Percentiles rank a stretch among this genome's conserved stretches.
These are phyloP conservation scores for Astrothelium subdiscretum DNA, from an alignment of 495 filamentous ascomycete genomes.

Conservation along the genomic window DNA sequence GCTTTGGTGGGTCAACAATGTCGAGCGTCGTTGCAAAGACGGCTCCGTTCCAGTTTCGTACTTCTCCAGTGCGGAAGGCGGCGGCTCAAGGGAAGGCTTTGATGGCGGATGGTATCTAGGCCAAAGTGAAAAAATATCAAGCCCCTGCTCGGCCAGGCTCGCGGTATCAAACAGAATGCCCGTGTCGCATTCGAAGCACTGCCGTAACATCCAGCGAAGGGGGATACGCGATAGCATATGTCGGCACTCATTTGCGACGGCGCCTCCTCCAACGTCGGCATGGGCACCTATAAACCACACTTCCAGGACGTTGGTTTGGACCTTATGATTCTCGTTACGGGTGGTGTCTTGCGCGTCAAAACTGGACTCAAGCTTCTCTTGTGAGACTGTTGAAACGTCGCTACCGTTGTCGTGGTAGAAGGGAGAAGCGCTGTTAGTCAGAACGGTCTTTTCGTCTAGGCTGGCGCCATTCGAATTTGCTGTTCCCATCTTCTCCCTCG, in stretches of 20 bases:
- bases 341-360: slow-evolving; percentile 16
- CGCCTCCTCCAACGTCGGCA: slow-evolving; percentile 30
- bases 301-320: slow-evolving; percentile 25
- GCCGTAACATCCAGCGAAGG: slow-evolving; percentile 32
- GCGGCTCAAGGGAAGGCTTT: slow-evolving; percentile 16
- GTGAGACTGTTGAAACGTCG: background rate
- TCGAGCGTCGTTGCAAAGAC: slow-evolving; percentile 6
- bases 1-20: slow-evolving; percentile 6
- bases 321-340: slow-evolving; percentile 2
- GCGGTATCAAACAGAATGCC: slow-evolving; percentile 28
- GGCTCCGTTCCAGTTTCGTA: slow-evolving; percentile 15
- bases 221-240: slow-evolving; percentile 38
- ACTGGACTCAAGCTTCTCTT: slow-evolving; percentile 11
- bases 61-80: slow-evolving; percentile 19
- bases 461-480: background rate
- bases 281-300: slow-evolving; percentile 31
- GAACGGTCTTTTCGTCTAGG: background rate
- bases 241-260: slow-evolving; percentile 24
- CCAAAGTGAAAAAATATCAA: slow-evolving; percentile 26
- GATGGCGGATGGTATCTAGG: slow-evolving; percentile 17
- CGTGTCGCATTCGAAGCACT: slow-evolving; percentile 32
- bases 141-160: slow-evolving; percentile 21
- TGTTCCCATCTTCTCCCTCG: background rate
- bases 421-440: background rate
- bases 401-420: background rate